These are phyloP conservation scores for Talaromyces sp. DNA, from an alignment of 2,329 filamentous ascomycete genomes.

Conservation along the genomic window DNA sequence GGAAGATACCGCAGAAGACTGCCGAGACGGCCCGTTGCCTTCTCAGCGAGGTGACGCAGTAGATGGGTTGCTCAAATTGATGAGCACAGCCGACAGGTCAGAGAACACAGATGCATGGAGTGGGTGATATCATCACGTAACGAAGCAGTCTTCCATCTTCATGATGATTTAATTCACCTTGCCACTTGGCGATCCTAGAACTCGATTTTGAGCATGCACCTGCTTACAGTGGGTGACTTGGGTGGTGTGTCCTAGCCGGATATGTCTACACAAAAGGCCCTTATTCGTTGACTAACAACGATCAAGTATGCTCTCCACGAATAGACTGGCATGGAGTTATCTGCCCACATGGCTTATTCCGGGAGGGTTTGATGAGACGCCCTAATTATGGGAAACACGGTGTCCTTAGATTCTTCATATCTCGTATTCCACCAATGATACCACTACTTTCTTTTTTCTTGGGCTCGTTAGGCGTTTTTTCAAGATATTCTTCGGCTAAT, in stretches of 20 bases:
- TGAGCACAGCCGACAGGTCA: slow-evolving; percentile 37
- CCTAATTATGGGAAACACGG: not conserved
- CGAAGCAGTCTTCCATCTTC: not conserved
- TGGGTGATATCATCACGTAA: slow-evolving; percentile 11
- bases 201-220: no score
- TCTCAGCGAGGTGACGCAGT: slow-evolving; percentile 42
- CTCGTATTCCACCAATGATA: slow-evolving; percentile 25
- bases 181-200: not conserved
- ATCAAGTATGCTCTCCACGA: not conserved
- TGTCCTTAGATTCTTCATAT: not conserved
- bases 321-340: not conserved
- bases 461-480: no score
- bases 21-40: slow-evolving; percentile 20
- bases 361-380: not conserved
- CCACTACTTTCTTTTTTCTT: slow-evolving; percentile 17
- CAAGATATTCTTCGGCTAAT: no score
- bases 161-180: no score
- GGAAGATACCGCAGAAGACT: slow-evolving; percentile 21
- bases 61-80: slow-evolving; percentile 44
- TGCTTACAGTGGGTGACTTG: no score
- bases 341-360: not conserved
- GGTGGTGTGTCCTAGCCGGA: not conserved
- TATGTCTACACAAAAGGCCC: not conserved
- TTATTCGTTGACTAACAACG: not conserved
- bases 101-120: slow-evolving; percentile 28